These are phyloP conservation scores for Wickerhamia fluorescens DNA, from an alignment of 805 yeast species.

Conservation along the genomic window DNA sequence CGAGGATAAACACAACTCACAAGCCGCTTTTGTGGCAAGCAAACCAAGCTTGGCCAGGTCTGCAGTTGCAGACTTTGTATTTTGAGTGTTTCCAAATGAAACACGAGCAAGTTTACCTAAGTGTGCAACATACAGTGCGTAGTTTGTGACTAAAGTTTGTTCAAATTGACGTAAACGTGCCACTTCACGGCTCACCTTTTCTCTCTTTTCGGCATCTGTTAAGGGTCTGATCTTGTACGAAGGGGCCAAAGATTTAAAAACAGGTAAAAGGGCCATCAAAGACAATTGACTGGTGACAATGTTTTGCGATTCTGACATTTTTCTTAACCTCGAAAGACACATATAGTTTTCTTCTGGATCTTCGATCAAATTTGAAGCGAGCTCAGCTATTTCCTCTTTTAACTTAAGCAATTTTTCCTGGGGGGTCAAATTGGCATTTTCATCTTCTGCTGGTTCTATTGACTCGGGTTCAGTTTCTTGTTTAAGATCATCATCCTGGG, in stretches of 20 bases:
- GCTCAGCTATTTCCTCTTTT: conserved; percentile 77
- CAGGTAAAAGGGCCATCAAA: conserved; percentile 72
- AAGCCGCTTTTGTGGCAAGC: conserved; percentile 67
- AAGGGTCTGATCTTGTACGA: conserved; percentile 81
- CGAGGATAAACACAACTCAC: conserved; percentile 57
- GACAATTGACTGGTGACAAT: conserved; percentile 64
- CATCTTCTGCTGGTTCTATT: conserved; percentile 24
- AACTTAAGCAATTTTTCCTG: conserved; percentile 50
- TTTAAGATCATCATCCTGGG: conserved; percentile 10
- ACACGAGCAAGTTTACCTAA: conserved; percentile 39
- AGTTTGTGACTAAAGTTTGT: conserved; percentile 64
- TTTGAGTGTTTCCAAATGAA: conserved; percentile 30
- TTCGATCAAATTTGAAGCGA: conserved; percentile 72
- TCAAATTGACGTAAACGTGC: conserved; percentile 74
- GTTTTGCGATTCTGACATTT: conserved; percentile 63
- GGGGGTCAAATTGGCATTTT: conserved; percentile 42
- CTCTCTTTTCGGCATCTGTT: conserved; percentile 72
- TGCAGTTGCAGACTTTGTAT: conserved; percentile 22
- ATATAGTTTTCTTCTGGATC: conserved; percentile 82
- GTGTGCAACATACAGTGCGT: conserved; percentile 56
- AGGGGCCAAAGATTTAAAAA: conserved; percentile 81
- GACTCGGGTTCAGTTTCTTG: conserved; percentile 18
- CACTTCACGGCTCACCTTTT: conserved; percentile 78
- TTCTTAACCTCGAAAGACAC: conserved; percentile 57
- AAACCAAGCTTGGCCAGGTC: conserved; percentile 42